Conservation (phyloP, 805 yeast species). For the Candida nonsorbophila region DNA sequence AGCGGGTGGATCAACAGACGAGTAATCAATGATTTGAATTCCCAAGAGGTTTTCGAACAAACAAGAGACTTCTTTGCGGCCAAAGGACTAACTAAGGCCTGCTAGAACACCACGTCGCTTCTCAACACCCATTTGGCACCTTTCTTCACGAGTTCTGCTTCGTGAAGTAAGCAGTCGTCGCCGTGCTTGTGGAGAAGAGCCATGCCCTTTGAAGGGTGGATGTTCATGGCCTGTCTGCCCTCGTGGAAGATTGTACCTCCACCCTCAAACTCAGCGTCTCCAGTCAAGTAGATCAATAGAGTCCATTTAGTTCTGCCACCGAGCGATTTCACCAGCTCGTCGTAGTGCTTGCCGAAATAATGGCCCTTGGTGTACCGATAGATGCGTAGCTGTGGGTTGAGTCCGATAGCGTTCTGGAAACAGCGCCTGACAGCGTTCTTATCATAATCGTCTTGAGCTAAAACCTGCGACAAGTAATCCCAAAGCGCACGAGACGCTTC, state of each 20-base stretch:
- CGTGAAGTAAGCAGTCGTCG: constrained; percentile 57
- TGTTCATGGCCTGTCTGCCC: constrained; percentile 20
- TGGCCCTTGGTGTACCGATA: constrained; percentile 55
- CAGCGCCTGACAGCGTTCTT: constrained; percentile 18
- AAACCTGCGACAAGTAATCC: constrained; percentile 30
- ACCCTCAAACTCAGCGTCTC: constrained; percentile 50
- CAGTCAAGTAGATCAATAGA: constrained; percentile 50
- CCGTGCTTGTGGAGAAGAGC: constrained; percentile 64
- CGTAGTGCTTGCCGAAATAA: constrained; percentile 57
- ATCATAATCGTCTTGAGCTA: constrained; percentile 20
- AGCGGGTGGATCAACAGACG: constrained; percentile 65
- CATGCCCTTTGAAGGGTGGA: constrained; percentile 50
- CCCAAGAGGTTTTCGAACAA: constrained; percentile 12
- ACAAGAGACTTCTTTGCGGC: constrained; percentile 23
- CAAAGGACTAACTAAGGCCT: constrained; percentile 3
- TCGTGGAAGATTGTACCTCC: constrained; percentile 57
- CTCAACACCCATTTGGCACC: constrained; percentile 63
- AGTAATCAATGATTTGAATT: constrained; percentile 6
- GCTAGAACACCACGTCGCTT: constrained; percentile 44
- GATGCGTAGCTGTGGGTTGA: constrained; percentile 52
- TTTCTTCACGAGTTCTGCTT: constrained; percentile 43
- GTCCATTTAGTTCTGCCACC: constrained; percentile 55
- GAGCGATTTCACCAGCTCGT: constrained; percentile 44
- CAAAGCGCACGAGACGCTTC: constrained; percentile 36
- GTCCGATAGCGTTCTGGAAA: constrained; percentile 38